phyloP scores from a whole-genome alignment of 768 basidiomycete genomes.

The Hydnomerulius pinastri region DNA sequence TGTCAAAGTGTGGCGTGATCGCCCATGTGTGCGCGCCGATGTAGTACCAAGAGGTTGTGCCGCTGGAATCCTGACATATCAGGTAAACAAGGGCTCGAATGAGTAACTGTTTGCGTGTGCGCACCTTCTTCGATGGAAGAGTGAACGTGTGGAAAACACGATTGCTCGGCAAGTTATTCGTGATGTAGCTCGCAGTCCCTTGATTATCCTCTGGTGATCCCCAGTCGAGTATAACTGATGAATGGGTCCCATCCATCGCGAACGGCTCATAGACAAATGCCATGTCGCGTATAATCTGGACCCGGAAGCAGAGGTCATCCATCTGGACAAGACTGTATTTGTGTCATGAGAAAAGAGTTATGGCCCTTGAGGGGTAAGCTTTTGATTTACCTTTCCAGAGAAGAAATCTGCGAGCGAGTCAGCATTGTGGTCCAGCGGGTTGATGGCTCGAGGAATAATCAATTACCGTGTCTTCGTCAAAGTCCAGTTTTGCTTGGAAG shows the following conservation, averaged over 20 bases:
- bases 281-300: constrained; percentile 40
- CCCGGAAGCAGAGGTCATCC: constrained; percentile 43
- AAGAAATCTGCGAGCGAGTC: constrained; percentile 23
- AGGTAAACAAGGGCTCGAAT: constrained; percentile 4
- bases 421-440: background rate
- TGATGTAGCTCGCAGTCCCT: constrained; percentile 37
- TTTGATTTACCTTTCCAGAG: constrained; percentile 28
- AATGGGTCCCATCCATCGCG: constrained; percentile 46
- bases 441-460: background rate
- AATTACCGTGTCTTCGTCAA: constrained; percentile 45
- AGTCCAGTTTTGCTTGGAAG: constrained; percentile 28
- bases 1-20: constrained; percentile 24
- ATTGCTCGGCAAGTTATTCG: constrained; percentile 14
- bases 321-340: constrained; percentile 35
- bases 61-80: constrained; percentile 31
- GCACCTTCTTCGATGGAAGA: constrained; percentile 47
- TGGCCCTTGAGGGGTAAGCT: background rate
- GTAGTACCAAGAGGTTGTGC: constrained; percentile 44
- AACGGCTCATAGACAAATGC: constrained; percentile 60
- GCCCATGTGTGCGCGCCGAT: constrained; percentile 52
- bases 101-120: constrained; percentile 4
- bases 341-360: constrained; percentile 1
- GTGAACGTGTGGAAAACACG: constrained; percentile 52
- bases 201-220: constrained; percentile 38
- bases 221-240: constrained; percentile 57